These are phyloP conservation scores for Solanum hybrid DNA, from an alignment of 305 asterid genomes.

Conservation along the genomic window DNA sequence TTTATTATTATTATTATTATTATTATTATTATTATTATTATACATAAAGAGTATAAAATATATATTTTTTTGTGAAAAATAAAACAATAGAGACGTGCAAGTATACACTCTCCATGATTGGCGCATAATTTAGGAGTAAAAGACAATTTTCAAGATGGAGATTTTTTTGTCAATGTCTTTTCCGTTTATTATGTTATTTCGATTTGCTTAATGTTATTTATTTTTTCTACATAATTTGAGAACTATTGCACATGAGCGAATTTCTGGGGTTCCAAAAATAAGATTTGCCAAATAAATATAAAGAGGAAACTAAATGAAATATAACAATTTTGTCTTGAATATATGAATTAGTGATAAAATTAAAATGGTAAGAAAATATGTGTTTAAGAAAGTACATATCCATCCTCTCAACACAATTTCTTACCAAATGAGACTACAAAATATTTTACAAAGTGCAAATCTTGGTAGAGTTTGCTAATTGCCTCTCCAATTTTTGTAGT, in stretches of 20 bases:
- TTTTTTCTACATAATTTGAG: not conserved
- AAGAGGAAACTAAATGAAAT: not conserved
- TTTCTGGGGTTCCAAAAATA: not conserved
- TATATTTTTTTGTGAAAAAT: not conserved
- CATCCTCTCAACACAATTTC: conserved; percentile 21
- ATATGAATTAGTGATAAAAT: conserved; percentile 24
- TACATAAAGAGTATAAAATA: not conserved
- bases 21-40: not conserved
- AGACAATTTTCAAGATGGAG: not conserved
- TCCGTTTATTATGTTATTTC: not conserved
- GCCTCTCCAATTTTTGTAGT: conserved; percentile 22
- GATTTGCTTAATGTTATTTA: not conserved
- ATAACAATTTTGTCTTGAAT: conserved; percentile 9
- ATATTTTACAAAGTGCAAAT: conserved; percentile 29
- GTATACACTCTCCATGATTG: not conserved
- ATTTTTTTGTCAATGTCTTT: not conserved
- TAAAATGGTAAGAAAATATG: conserved; percentile 7
- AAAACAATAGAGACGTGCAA: not conserved
- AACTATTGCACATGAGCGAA: not conserved
- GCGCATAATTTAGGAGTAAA: not conserved
- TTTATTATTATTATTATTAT: not conserved
- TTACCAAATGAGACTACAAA: conserved; percentile 22
- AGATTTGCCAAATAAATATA: not conserved
- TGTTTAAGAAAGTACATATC: conserved; percentile 15
- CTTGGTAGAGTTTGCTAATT: conserved; percentile 19